These are phyloP conservation scores for Jatropha curcas DNA, from an alignment of 345 rosid genomes.

Conservation along the genomic window DNA sequence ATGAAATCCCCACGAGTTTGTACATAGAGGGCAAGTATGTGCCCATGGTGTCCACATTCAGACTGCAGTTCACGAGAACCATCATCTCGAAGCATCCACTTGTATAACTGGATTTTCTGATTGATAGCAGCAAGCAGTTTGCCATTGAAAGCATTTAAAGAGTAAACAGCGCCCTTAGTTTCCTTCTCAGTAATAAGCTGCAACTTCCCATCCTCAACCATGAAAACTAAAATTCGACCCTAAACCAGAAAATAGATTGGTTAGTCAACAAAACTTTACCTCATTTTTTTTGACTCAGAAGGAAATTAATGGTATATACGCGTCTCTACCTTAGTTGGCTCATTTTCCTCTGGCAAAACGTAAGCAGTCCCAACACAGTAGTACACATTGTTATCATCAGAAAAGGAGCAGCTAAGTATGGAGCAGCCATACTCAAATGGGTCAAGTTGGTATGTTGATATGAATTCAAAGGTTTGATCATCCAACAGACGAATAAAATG, in stretches of 20 bases:
- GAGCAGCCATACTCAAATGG: conserved; percentile 89
- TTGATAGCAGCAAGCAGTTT: conserved; percentile 89
- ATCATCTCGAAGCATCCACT: conserved; percentile 94
- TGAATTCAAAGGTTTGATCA: conserved; percentile 80
- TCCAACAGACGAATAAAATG: conserved; percentile 79
- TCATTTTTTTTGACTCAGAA: no score
- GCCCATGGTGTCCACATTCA: conserved; percentile 92
- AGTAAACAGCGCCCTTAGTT: conserved; percentile 87
- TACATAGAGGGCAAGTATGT: conserved; percentile 84
- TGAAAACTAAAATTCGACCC: conserved; percentile 90
- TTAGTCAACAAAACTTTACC: no score
- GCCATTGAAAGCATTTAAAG: conserved; percentile 88
- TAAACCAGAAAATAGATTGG: conserved; percentile 21
- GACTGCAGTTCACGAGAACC: conserved; percentile 80
- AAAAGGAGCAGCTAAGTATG: conserved; percentile 84
- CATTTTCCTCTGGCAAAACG: conserved; percentile 87
- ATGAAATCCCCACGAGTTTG: conserved; percentile 97
- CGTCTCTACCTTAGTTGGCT: conserved; percentile 71
- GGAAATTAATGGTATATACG: neutral
- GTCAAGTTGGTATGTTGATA: conserved; percentile 79
- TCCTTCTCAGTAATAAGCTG: conserved; percentile 91
- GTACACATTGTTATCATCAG: conserved; percentile 73
- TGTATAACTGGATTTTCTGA: conserved; percentile 87
- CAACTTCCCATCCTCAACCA: conserved; percentile 82
- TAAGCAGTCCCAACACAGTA: conserved; percentile 95